Evolutionary conservation across 306 rosid species (phyloP).

Genomic region (Vigna reflexopilosa): DNA sequence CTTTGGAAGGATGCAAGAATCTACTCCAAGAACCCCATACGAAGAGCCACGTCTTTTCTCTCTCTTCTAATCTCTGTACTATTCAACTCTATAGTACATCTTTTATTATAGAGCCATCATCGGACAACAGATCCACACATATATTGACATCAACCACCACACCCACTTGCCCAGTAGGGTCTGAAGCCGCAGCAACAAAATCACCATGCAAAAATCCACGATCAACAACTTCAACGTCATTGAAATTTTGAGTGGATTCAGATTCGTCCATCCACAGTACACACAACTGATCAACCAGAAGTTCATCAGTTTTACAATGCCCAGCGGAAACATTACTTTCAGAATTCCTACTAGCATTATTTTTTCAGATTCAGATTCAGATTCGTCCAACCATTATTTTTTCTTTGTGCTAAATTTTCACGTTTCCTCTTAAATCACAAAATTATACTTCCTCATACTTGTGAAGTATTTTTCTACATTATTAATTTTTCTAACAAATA

Average conservation of each 20-base stretch:
- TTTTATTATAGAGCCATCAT: conserved; percentile 73
- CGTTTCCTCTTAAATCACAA: too few species aligned
- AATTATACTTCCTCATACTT: too few species aligned
- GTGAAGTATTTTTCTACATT: too few species aligned
- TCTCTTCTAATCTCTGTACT: too few species aligned
- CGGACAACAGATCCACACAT: conserved; percentile 71
- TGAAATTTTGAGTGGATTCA: conserved; percentile 71
- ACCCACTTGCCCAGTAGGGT: conserved; percentile 96
- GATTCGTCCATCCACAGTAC: conserved; percentile 92
- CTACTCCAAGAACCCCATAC: too few species aligned
- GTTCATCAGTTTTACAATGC: conserved; percentile 61
- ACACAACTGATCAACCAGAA: conserved; percentile 77
- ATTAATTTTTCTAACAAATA: too few species aligned
- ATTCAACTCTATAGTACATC: conserved; percentile 36
- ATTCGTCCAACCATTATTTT: too few species aligned
- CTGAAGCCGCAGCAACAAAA: conserved; percentile 82
- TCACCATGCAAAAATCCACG: conserved; percentile 97
- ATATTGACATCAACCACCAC: conserved; percentile 94
- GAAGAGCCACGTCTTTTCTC: too few species aligned
- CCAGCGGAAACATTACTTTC: conserved; percentile 59
- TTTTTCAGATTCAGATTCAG: neutral
- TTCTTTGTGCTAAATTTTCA: too few species aligned
- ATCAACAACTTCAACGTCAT: conserved; percentile 71
- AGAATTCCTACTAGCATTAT: conserved; percentile 45
- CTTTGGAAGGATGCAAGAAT: too few species aligned